phyloP scores from a whole-genome alignment of 768 basidiomycete genomes.

The Suillus clintonianus region DNA sequence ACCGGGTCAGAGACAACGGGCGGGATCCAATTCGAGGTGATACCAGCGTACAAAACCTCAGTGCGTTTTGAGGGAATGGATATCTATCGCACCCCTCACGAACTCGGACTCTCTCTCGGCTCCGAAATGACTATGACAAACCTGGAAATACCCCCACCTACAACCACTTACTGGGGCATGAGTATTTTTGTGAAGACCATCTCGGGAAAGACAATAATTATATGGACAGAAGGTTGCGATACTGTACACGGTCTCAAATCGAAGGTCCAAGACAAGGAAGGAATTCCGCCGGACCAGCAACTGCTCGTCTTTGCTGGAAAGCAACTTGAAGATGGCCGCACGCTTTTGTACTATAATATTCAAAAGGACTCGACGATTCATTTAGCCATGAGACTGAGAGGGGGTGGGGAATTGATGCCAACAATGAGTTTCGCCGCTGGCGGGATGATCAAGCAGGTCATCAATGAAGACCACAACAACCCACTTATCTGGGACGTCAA shows the following conservation, averaged over 20 bases:
- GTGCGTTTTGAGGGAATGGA: neutral
- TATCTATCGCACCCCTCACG: slow-evolving; percentile 1
- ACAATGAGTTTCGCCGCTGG: neutral
- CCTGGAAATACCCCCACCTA: neutral
- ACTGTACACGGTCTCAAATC: slow-evolving; percentile 83
- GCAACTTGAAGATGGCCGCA: slow-evolving; percentile 65
- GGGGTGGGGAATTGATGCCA: neutral
- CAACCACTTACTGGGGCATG: slow-evolving; percentile 56
- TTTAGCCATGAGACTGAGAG: slow-evolving; percentile 23
- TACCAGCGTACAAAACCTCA: neutral
- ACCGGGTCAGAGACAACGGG: slow-evolving; percentile 4
- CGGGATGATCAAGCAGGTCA: neutral
- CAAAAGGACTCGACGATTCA: slow-evolving; percentile 74
- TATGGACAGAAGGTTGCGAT: slow-evolving; percentile 84
- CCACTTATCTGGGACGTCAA: neutral
- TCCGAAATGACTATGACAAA: neutral
- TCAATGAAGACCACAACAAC: neutral
- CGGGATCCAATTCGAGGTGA: slow-evolving; percentile 11
- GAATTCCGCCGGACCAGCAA: slow-evolving; percentile 76
- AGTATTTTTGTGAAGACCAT: slow-evolving; percentile 81
- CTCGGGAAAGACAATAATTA: slow-evolving; percentile 82
- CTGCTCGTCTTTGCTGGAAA: slow-evolving; percentile 86
- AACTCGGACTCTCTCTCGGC: neutral
- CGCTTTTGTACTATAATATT: slow-evolving; percentile 57
- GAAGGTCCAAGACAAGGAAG: slow-evolving; percentile 73